Evolutionary conservation across 2,329 filamentous ascomycete species (phyloP), one percentile per base, ranked within the genome.

Genomic region (Fusarium clavum): DNA sequence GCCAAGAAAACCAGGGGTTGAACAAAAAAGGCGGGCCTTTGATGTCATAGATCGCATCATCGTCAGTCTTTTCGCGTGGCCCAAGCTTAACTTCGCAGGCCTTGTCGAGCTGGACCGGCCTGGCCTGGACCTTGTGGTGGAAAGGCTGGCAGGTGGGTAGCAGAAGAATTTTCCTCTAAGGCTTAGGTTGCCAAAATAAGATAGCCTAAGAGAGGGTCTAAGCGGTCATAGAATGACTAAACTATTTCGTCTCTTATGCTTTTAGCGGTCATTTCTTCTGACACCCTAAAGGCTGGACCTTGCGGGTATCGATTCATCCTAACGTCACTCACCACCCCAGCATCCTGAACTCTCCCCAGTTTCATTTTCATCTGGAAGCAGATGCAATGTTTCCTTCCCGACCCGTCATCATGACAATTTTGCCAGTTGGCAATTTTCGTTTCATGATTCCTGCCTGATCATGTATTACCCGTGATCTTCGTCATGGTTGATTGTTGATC

Each of bases 11-110:
- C 56, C 67, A 69, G 57, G 67, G 61, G 55, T 53, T 57, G 24
- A 54, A 59, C 59, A 55, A 68, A 58, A 57, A 57, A 45, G 47
- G 58, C 52, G 46, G 62, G 57, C 44, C 49, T 40, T 67, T 75
- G 72, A 76, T 76, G 73, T 75, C 73, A 75, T 75, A 55, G 67
- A 73, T 63, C 69, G 59, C 61, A 67, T 70, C 68, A 55, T 74
- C 40, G 38, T 59, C 57, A 49, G 46, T 47, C 51, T 71, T 44
- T 43, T 48, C 25, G 20, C 22, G 20, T 53, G 55, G 61, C 43
- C 62, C 69, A 68, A 63, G 51, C 57, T 69, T 38, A 53, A 43
- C 32, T 40, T 55, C 22, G 44, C 41, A 47, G 46, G 51, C 69
- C 69, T 66, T 66, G 66, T 67, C 55, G 38, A 72, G 69, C 69